phyloP scores from a whole-genome alignment of 2,329 filamentous ascomycete species.

The Pyricularia sp. region DNA sequence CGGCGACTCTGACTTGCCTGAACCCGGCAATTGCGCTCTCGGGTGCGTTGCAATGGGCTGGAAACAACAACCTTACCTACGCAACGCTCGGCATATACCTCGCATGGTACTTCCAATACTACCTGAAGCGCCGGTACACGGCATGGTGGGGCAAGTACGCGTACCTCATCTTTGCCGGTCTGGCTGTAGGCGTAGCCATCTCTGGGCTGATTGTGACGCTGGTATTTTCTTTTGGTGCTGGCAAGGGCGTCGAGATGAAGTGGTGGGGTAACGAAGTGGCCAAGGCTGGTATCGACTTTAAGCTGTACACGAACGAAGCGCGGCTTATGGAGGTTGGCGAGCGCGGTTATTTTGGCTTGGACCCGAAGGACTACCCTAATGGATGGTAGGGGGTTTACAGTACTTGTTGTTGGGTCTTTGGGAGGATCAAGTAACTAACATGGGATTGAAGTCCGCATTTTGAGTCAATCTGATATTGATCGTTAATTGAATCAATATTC shows the following conservation, averaged over 20 bases:
- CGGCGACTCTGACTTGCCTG: constrained; percentile 4
- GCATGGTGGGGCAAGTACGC: constrained; percentile 22
- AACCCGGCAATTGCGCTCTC: constrained; percentile 9
- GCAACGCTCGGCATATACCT: constrained; percentile 11
- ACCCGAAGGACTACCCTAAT: background rate
- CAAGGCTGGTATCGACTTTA: constrained; percentile 18
- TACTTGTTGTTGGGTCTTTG: background rate
- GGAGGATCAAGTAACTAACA: background rate
- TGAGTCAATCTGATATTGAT: background rate
- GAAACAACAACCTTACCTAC: constrained; percentile 13
- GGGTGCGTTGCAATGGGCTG: constrained; percentile 9
- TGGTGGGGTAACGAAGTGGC: constrained; percentile 40
- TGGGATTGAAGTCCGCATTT: background rate
- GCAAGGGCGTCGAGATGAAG: constrained; percentile 17
- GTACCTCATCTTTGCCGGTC: constrained; percentile 21
- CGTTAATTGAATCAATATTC: background rate
- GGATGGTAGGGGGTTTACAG: background rate
- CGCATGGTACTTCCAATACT: constrained; percentile 15
- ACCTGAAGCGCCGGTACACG: constrained; percentile 13
- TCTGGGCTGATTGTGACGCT: constrained; percentile 29
- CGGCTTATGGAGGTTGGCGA: constrained; percentile 3
- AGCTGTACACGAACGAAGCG: constrained; percentile 2
- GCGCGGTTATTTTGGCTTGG: constrained; percentile 7
- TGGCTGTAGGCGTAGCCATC: constrained; percentile 21
- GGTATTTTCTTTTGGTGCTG: constrained; percentile 27